phyloP scores from a whole-genome alignment of 768 basidiomycete genomes.

The Russula ochroleuca region DNA sequence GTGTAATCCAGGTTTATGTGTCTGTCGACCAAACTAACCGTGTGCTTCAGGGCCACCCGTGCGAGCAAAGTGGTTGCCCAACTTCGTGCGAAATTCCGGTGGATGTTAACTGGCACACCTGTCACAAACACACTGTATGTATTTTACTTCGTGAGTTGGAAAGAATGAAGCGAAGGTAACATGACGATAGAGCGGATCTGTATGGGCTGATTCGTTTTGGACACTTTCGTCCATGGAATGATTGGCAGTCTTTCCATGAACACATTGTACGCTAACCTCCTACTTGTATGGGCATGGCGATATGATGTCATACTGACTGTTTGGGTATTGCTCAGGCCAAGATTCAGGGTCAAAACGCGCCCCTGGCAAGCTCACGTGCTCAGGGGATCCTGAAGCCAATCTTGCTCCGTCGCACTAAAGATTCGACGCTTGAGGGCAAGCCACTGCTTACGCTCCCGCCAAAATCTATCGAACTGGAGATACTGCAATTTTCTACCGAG shows the following conservation, averaged over 20 bases:
- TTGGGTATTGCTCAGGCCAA: constrained; percentile 38
- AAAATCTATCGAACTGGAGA: constrained; percentile 56
- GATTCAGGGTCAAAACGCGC: constrained; percentile 53
- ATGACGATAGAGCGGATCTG: constrained; percentile 51
- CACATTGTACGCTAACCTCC: constrained; percentile 43
- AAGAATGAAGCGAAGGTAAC: constrained; percentile 2
- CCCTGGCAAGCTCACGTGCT: constrained; percentile 60
- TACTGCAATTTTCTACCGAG: constrained; percentile 59
- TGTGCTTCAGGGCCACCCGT: constrained; percentile 44
- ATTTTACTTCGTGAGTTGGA: neutral
- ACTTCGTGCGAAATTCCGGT: constrained; percentile 61
- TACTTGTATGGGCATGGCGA: neutral
- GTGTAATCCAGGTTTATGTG: constrained; percentile 3
- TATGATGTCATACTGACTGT: neutral
- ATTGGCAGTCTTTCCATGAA: constrained; percentile 63
- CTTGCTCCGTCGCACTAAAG: constrained; percentile 68
- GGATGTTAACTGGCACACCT: constrained; percentile 77
- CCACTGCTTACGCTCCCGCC: constrained; percentile 61
- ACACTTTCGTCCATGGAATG: constrained; percentile 66
- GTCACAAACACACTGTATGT: constrained; percentile 63
- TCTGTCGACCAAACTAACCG: neutral
- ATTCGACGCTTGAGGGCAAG: constrained; percentile 59
- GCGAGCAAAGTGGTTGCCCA: constrained; percentile 56
- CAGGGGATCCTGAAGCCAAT: constrained; percentile 64
- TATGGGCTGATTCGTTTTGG: constrained; percentile 70